Percentiles rank a stretch among this genome's conserved stretches.
These are phyloP conservation scores for Ogataea thermomethanolica DNA, from an alignment of 805 yeast species.

Conservation along the genomic window DNA sequence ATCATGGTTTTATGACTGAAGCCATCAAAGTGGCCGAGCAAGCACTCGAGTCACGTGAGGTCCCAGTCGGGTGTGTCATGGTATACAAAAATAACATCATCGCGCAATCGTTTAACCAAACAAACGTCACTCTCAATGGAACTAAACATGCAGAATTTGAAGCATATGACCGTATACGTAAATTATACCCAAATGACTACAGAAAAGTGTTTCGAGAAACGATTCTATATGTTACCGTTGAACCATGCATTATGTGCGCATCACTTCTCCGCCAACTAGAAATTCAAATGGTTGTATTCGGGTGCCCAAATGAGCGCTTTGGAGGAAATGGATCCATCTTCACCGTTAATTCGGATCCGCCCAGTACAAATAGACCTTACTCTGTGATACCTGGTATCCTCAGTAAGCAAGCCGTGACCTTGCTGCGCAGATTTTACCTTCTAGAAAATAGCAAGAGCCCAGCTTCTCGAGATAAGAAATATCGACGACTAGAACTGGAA, in stretches of 20 bases:
- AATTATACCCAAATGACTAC: constrained; percentile 27
- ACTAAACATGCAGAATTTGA: constrained; percentile 91
- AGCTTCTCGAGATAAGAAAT: constrained; percentile 67
- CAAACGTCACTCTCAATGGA: constrained; percentile 81
- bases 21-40: constrained; percentile 57
- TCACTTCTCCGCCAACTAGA: constrained; percentile 81
- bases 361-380: constrained; percentile 38
- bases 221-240: constrained; percentile 88
- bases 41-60: constrained; percentile 67
- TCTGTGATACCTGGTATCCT: constrained; percentile 71
- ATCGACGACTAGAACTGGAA: constrained; percentile 53
- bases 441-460: constrained; percentile 88
- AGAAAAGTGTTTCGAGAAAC: constrained; percentile 47
- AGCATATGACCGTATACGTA: constrained; percentile 58
- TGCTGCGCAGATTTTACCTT: constrained; percentile 79
- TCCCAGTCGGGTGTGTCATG: constrained; percentile 82
- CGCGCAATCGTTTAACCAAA: constrained; percentile 79
- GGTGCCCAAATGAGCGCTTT: constrained; percentile 92
- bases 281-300: constrained; percentile 72
- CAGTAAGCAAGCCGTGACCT: constrained; percentile 76
- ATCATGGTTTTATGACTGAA: constrained; percentile 43
- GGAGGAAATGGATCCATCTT: constrained; percentile 95
- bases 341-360: constrained; percentile 46
- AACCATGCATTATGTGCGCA: constrained; percentile 98
- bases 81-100: constrained; percentile 51